Percentiles rank a stretch among this genome's conserved stretches.
Evolutionary conservation across 169 alveolate genomes (phyloP).

Genomic region (Neospora caninum): DNA sequence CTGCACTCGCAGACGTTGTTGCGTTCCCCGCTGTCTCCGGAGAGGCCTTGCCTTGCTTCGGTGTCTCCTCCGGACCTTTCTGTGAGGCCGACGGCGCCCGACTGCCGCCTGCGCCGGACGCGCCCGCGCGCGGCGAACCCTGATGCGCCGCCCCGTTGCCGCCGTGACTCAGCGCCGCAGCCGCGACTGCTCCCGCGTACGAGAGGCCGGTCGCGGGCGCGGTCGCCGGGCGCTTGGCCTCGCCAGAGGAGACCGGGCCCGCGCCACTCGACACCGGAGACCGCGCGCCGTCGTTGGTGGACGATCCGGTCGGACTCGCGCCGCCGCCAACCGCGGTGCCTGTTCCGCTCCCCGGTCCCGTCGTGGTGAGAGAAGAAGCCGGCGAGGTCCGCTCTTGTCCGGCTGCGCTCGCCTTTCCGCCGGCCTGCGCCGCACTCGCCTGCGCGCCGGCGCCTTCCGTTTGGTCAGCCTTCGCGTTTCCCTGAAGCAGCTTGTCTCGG

Average conservation of each 20-base stretch:
- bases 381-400: background rate
- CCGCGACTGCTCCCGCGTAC: slow-evolving; percentile 31
- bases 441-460: background rate
- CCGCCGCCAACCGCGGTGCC: background rate
- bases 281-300: background rate
- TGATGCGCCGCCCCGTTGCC: background rate
- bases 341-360: background rate
- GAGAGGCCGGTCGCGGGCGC: background rate
- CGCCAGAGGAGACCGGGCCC: background rate
- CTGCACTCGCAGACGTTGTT: background rate
- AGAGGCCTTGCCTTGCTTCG: background rate
- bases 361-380: background rate
- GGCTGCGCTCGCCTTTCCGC: background rate
- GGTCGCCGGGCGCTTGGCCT: background rate
- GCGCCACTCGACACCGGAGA: background rate
- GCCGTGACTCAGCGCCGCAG: background rate
- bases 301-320: background rate
- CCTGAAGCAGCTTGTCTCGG: slow-evolving; percentile 32
- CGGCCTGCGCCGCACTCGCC: too few species aligned
- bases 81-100: background rate
- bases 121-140: too few species aligned
- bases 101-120: background rate
- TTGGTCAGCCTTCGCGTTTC: background rate
- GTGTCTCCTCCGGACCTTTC: background rate
- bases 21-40: background rate